Evolutionary conservation across 352 stramenopile species (phyloP).

Genomic region (Chrysophaeum taylorii): DNA sequence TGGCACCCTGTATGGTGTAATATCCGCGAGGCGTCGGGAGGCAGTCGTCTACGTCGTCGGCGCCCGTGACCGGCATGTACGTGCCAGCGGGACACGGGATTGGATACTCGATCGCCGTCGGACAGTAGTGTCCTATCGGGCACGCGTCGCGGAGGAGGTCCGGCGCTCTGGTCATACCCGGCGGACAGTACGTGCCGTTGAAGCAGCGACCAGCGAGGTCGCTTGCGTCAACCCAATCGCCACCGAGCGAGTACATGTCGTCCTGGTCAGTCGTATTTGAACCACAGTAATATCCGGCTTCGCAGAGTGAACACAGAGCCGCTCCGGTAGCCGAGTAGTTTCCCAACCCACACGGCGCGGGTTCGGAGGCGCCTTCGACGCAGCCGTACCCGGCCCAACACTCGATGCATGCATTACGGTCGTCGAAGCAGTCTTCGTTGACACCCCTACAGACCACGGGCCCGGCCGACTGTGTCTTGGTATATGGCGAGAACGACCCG

Average conservation of each 20-base stretch:
- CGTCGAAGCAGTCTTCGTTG: neutral
- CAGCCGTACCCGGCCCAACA: slow-evolving; percentile 71
- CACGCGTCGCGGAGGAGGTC: slow-evolving; percentile 56
- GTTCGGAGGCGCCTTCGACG: slow-evolving; percentile 50
- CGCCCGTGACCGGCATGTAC: slow-evolving; percentile 43
- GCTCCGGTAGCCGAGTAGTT: slow-evolving; percentile 42
- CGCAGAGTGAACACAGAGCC: slow-evolving; percentile 6
- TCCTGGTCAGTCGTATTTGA: slow-evolving; percentile 33
- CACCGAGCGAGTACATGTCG: slow-evolving; percentile 49
- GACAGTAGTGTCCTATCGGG: slow-evolving; percentile 60
- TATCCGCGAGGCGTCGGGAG: slow-evolving; percentile 16
- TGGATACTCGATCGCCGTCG: slow-evolving; percentile 49
- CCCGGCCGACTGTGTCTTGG: neutral
- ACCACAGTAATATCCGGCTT: slow-evolving; percentile 26
- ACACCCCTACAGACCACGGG: neutral
- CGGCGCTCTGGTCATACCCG: slow-evolving; percentile 54
- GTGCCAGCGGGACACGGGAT: slow-evolving; percentile 66
- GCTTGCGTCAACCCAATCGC: slow-evolving; percentile 48
- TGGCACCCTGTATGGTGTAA: neutral
- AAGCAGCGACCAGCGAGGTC: slow-evolving; percentile 62
- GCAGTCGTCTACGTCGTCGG: slow-evolving; percentile 48
- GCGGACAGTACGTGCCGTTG: slow-evolving; percentile 67
- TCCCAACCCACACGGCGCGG: slow-evolving; percentile 14
- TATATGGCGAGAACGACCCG: slow-evolving; percentile 6
- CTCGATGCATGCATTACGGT: slow-evolving; percentile 49